Evolutionary conservation across 306 rosid species (phyloP).

Genomic region (Vigna angularis): DNA sequence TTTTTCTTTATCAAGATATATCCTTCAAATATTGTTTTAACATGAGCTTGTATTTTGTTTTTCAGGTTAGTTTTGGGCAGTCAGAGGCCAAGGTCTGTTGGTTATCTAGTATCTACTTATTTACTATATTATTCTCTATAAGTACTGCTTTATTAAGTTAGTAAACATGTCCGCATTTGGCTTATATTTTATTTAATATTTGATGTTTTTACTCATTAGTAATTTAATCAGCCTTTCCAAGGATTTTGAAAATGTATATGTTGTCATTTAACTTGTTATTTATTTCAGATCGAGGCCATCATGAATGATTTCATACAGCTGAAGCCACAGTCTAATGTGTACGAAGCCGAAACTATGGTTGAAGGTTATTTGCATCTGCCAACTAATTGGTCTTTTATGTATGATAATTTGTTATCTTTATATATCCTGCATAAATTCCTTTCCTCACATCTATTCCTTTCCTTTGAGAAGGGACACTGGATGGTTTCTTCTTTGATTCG

Average conservation of each 20-base stretch:
- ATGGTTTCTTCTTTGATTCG: slow-evolving; percentile 91
- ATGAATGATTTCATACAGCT: slow-evolving; percentile 97
- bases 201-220: neutral
- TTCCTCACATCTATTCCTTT: slow-evolving; percentile 37
- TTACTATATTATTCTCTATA: slow-evolving; percentile 29
- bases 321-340: slow-evolving; percentile 76
- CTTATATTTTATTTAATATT: neutral
- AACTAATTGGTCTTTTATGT: slow-evolving; percentile 35
- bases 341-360: slow-evolving; percentile 97
- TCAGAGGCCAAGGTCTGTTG: slow-evolving; percentile 91
- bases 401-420: slow-evolving; percentile 15
- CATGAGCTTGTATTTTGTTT: slow-evolving; percentile 42
- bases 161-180: neutral
- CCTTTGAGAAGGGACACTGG: slow-evolving; percentile 82
- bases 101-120: slow-evolving; percentile 33
- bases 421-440: slow-evolving; percentile 11
- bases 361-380: slow-evolving; percentile 68
- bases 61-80: slow-evolving; percentile 95
- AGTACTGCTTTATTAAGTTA: neutral
- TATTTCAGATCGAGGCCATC: slow-evolving; percentile 87
- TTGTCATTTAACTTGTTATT: slow-evolving; percentile 24
- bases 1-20: slow-evolving; percentile 30
- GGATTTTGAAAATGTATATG: slow-evolving; percentile 28
- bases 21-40: slow-evolving; percentile 38
- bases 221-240: slow-evolving; percentile 24